Conservation (phyloP, 495 filamentous ascomycete genomes). For the Talaromyces borbonicus region DNA sequence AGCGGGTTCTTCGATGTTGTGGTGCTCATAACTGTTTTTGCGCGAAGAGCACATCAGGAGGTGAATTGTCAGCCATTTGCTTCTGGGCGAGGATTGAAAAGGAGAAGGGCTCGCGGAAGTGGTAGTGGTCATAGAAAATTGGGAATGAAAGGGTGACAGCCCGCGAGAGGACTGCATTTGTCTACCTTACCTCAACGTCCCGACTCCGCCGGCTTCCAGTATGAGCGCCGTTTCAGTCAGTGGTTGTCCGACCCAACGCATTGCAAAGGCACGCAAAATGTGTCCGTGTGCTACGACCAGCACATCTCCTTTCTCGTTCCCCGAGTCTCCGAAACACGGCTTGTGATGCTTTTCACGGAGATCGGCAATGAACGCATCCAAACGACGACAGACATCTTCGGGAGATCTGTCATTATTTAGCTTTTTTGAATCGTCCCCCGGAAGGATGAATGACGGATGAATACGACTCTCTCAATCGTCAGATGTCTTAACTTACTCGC, state of each 20-base stretch:
- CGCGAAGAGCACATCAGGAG: too few species aligned
- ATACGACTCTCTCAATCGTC: too few species aligned
- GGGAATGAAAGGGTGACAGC: too few species aligned
- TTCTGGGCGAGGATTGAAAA: not conserved
- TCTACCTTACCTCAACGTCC: constrained; percentile 65
- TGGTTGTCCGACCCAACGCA: constrained; percentile 70
- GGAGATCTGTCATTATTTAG: constrained; percentile 39
- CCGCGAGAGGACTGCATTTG: too few species aligned
- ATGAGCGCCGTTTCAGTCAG: constrained; percentile 44
- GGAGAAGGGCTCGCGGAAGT: too few species aligned
- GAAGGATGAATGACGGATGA: too few species aligned
- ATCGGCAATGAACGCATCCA: constrained; percentile 66
- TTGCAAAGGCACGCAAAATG: constrained; percentile 80
- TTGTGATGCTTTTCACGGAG: constrained; percentile 52
- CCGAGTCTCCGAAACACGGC: constrained; percentile 23
- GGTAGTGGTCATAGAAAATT: too few species aligned
- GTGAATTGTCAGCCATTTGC: not conserved
- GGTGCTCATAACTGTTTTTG: constrained; percentile 56
- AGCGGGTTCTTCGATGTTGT: constrained; percentile 57
- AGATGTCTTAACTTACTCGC: constrained; percentile 46
- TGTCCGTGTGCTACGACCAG: constrained; percentile 75
- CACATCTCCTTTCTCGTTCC: constrained; percentile 47
- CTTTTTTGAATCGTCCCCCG: not conserved
- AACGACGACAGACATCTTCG: constrained; percentile 52
- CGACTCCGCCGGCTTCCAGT: constrained; percentile 75